Conservation (phyloP, 441 rosid species). For the Melastoma candidum region DNA sequence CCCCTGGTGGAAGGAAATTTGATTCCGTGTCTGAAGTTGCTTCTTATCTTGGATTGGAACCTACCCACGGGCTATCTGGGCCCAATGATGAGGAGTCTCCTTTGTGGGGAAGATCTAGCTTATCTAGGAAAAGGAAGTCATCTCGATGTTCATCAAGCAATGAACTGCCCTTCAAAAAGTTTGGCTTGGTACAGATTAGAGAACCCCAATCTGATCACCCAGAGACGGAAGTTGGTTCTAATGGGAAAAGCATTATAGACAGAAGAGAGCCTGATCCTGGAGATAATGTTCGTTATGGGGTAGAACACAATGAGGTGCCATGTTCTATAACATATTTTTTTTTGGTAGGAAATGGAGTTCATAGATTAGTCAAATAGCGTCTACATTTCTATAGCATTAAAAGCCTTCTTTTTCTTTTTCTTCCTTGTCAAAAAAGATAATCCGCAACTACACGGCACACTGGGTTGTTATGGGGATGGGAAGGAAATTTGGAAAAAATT, state of each 20-base stretch:
- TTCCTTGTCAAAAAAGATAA: no score
- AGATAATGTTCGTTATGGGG: constrained; percentile 27
- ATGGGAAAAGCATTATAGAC: constrained; percentile 26
- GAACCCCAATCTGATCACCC: constrained; percentile 36
- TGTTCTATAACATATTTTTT: constrained; percentile 7
- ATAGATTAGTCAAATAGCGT: no score
- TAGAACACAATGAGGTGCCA: constrained; percentile 52
- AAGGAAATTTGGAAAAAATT: no score
- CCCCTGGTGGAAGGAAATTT: constrained; percentile 81
- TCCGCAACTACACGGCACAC: no score
- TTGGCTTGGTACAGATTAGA: constrained; percentile 28
- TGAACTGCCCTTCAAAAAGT: constrained; percentile 48
- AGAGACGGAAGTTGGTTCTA: constrained; percentile 23
- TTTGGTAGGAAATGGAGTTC: no score
- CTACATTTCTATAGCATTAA: no score
- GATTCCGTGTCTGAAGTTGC: constrained; percentile 79
- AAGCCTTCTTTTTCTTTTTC: no score
- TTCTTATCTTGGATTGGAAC: constrained; percentile 60
- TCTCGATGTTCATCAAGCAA: constrained; percentile 32
- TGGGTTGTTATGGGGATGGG: no score
- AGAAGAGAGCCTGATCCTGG: constrained; percentile 29
- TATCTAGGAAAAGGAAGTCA: constrained; percentile 53
- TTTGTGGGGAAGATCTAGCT: constrained; percentile 42
- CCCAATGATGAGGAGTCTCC: constrained; percentile 36
- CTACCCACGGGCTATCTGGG: constrained; percentile 35